Conservation (phyloP, 768 basidiomycete species). For the Boletus edulis region DNA sequence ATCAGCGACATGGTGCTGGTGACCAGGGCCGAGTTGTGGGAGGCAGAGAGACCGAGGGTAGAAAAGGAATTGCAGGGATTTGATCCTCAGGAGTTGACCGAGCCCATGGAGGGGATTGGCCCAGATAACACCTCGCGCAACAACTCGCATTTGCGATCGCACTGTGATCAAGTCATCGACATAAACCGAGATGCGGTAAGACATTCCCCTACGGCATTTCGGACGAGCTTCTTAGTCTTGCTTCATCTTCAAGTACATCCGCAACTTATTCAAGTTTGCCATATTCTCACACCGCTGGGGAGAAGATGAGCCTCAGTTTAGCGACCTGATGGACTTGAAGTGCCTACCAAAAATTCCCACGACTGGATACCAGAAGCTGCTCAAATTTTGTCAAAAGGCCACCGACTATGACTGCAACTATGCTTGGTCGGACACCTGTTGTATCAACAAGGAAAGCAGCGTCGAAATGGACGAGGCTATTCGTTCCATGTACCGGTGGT, state of each 20-base stretch:
- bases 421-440: slow-evolving; percentile 27
- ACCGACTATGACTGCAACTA: slow-evolving; percentile 16
- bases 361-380: slow-evolving; percentile 17
- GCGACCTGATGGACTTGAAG: neutral
- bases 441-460: slow-evolving; percentile 26
- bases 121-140: neutral
- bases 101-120: neutral
- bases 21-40: slow-evolving; percentile 10
- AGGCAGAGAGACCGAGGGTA: slow-evolving; percentile 7
- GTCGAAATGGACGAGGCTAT: slow-evolving; percentile 31
- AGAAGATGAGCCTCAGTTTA: slow-evolving; percentile 23
- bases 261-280: slow-evolving; percentile 14
- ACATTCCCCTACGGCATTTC: neutral
- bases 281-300: slow-evolving; percentile 25
- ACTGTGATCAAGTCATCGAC: neutral
- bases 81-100: neutral
- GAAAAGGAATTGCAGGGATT: neutral
- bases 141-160: neutral
- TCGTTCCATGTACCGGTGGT: slow-evolving; percentile 30
- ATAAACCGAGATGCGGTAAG: slow-evolving; percentile 1
- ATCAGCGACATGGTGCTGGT: slow-evolving; percentile 17
- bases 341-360: neutral
- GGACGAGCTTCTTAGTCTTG: neutral
- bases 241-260: slow-evolving; percentile 1
- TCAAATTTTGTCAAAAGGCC: slow-evolving; percentile 16